Base-by-base conservation (phyloP, 257 asterid species). In the Sherardia arvensis region DNA sequence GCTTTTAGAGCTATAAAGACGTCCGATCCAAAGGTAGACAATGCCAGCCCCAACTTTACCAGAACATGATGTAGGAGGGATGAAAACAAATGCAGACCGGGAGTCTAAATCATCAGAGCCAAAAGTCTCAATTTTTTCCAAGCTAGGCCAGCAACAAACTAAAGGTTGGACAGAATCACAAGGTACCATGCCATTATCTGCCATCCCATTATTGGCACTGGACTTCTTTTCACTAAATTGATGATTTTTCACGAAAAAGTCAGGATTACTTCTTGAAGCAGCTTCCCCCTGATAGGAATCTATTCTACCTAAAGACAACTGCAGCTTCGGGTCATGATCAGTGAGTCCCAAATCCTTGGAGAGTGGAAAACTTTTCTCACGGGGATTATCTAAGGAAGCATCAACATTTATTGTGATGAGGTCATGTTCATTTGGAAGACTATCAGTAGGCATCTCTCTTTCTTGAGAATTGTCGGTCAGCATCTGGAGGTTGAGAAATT, bases 1-100 rank as follows among this genome's bases (percentile, higher is more conserved):
- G 32, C 66, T 47, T 55, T 56, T 73, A 56, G 59, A 53, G 23
- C 40, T 61, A 71, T 70, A 75, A 22, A 70, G 77, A 12, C 68
- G 65, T 55, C 84, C 86, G 56, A 81, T 68, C 86, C 84, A 81
- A 55, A 81, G 58, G 69, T 75, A 73, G 4, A 78, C 51, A 69
- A 58, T 62, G 26, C 66, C 72, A 17, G 34, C 40, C 53, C 69
- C 76, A 25, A 15, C 66, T 55, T 67, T 73, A 34, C 57, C 79
- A 59, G 49, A 34, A 62, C 49, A 60, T 40, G 73, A 53, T 61
- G 64, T 68, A 12, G 76, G 65, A 70, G 60, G 14, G 54, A 78
- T 53, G 68, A 76, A 64, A 64, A 81, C 54, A 70, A 70, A 81
- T 30, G 63, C 83, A 66, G 66, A 74, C 32, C 58, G 67, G 29